phyloP scores from a whole-genome alignment of 192 early-diverging fungal genomes.

The Podila minutissima region DNA sequence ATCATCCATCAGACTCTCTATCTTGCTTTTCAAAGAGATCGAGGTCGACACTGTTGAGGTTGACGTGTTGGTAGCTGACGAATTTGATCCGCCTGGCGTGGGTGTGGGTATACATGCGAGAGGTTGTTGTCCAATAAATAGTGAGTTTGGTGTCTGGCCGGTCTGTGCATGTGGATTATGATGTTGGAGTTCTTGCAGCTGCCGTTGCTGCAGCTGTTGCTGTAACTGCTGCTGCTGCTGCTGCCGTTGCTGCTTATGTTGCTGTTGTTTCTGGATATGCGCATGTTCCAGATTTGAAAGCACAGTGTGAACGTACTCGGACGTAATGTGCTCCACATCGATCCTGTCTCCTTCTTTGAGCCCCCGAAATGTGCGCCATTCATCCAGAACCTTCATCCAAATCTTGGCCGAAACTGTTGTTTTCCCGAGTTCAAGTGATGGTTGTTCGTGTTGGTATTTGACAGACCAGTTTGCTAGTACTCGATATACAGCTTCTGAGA shows the following conservation, averaged over 20 bases:
- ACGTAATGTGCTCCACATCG: conserved; percentile 24
- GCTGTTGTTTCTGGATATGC: background rate
- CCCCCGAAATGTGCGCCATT: conserved; percentile 8
- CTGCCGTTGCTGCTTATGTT: background rate
- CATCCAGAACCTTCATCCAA: conserved; percentile 23
- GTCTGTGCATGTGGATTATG: background rate
- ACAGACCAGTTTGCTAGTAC: background rate
- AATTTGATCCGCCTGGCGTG: background rate
- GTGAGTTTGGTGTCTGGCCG: background rate
- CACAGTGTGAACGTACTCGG: conserved; percentile 17
- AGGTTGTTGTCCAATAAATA: background rate
- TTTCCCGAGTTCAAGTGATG: no score
- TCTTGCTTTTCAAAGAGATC: conserved; percentile 1
- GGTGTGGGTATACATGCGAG: background rate
- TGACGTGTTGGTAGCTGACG: background rate
- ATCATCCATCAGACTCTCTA: conserved; percentile 20
- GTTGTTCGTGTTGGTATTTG: conserved; percentile 4
- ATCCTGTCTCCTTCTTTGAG: background rate
- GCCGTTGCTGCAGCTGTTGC: background rate
- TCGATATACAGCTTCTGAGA: conserved; percentile 26
- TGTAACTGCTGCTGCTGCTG: background rate
- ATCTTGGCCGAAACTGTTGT: background rate
- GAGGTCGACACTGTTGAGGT: background rate
- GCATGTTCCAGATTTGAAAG: conserved; percentile 4
- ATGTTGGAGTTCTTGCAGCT: background rate